Evolutionary conservation across 202 grass and related monocot genomes (phyloP), one percentile per base, ranked within the genome.

Genomic region (Cymbopogon flexuosus): DNA sequence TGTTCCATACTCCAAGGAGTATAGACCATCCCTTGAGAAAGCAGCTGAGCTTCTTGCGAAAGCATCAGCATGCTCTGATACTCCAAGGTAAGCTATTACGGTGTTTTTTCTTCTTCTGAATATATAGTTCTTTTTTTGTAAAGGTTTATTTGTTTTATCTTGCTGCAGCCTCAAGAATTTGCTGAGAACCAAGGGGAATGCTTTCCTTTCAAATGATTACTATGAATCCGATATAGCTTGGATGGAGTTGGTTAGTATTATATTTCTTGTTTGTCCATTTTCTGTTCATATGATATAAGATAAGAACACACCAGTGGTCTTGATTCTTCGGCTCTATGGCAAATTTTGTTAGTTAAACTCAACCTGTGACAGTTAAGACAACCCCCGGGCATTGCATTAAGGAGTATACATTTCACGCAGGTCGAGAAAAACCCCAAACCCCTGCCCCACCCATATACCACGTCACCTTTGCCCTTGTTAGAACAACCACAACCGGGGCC

Each of bases 181-280:
- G 30, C 84, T 97, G 59, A 92, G 68, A 86, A 81, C 92, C 68
- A 97, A 97, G 88, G 94, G 86, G 10, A 49, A 97, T 79, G 94
- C 92, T 75, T 97, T 97, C 72, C 79, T 94, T 65, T 97, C 92
- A 72, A 94, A 97, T 87, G 84, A 97, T 63, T 97, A 97, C 75
- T 94, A 97, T 86, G 89, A 94, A 86, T 97, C 92, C 86, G 92
- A 97, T 63, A 88, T 97, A 88, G 90, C 94, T 49, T 97, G 94
- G 94, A 97, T 97, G 87, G 90, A 94, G 68, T 86, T 94, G 92
- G 94, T 94, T 79, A 80, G 94, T 90, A 73, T 64, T 33, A 47
- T 84, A 70, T 35, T 65, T 84, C 12, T 65, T 67, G 41, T 54
- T 77, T 64, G 22, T 82, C 68, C 35, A 12, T 85, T 72, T 61